phyloP scores from a whole-genome alignment of 2,329 filamentous ascomycete genomes.

The Calonectria hawksworthii region DNA sequence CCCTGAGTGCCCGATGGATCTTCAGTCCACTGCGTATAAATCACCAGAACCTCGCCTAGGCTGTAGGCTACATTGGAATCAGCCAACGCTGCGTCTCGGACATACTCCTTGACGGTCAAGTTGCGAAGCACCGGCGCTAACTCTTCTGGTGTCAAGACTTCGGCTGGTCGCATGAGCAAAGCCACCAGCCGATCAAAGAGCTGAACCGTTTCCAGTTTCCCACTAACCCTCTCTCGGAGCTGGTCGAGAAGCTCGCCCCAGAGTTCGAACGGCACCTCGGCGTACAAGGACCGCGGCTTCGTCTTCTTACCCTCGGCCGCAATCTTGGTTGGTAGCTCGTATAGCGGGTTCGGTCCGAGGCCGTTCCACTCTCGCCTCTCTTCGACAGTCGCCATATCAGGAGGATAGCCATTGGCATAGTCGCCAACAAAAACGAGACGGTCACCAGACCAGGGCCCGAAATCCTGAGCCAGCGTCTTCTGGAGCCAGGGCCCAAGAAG shows the following conservation, averaged over 20 bases:
- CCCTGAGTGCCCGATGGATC: neutral
- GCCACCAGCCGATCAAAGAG: slow-evolving; percentile 2
- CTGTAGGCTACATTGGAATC: neutral
- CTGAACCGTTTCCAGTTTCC: neutral
- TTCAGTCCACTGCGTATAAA: neutral
- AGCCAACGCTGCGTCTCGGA: slow-evolving; percentile 9
- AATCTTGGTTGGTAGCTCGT: neutral
- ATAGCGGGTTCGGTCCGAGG: neutral
- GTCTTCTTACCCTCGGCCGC: neutral
- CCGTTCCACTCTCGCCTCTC: slow-evolving; percentile 2
- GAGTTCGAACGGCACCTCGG: neutral
- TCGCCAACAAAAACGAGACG: slow-evolving; percentile 17
- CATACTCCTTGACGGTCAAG: slow-evolving; percentile 22
- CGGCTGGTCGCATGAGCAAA: neutral
- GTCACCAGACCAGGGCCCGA: slow-evolving; percentile 12
- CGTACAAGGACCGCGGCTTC: neutral
- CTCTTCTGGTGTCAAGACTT: neutral
- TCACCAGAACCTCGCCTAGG: slow-evolving; percentile 12
- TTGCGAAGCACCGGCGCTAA: slow-evolving; percentile 26
- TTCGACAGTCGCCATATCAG: neutral
- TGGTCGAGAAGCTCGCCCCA: neutral
- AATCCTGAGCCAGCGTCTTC: neutral
- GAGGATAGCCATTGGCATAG: neutral
- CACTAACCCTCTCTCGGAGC: neutral
- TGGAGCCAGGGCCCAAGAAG: slow-evolving; percentile 12